Conservation (phyloP, 1,284 basidiomycete genomes). For the Apiotrichum laibachii region DNA sequence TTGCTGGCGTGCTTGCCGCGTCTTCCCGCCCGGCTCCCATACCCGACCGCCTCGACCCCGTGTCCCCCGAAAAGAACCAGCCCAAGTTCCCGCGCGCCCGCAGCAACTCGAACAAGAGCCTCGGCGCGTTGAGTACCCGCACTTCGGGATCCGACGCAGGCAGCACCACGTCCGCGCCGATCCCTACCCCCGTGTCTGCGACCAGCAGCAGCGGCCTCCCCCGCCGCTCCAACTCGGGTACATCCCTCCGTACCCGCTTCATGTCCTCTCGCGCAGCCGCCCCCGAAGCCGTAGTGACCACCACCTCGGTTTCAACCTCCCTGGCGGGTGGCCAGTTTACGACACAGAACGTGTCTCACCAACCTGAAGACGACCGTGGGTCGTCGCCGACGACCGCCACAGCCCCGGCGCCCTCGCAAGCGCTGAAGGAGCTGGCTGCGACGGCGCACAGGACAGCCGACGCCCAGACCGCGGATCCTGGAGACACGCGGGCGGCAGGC, state of each 20-base stretch:
- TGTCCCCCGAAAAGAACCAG: background rate
- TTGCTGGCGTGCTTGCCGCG: conserved; percentile 3
- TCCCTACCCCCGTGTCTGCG: no score
- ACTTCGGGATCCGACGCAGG: background rate
- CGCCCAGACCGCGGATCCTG: no score
- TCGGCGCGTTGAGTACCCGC: background rate
- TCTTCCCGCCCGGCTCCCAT: background rate
- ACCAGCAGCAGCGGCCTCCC: background rate
- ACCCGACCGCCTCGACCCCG: conserved; percentile 1
- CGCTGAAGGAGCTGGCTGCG: no score
- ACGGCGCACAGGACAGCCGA: no score
- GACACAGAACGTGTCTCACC: background rate
- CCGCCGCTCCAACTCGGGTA: background rate
- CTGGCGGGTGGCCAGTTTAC: background rate
- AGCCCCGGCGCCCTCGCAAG: background rate
- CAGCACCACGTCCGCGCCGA: background rate
- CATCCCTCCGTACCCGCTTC: background rate
- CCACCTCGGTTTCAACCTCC: conserved; percentile 3
- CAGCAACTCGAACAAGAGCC: background rate
- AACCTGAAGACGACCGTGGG: background rate
- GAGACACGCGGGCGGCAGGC: no score
- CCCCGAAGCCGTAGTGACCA: conserved; percentile 1
- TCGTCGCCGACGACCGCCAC: background rate
- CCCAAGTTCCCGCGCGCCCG: background rate
- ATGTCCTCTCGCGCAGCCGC: background rate